phyloP scores from a whole-genome alignment of 805 yeast species.

The Pichia sporocuriosa region DNA sequence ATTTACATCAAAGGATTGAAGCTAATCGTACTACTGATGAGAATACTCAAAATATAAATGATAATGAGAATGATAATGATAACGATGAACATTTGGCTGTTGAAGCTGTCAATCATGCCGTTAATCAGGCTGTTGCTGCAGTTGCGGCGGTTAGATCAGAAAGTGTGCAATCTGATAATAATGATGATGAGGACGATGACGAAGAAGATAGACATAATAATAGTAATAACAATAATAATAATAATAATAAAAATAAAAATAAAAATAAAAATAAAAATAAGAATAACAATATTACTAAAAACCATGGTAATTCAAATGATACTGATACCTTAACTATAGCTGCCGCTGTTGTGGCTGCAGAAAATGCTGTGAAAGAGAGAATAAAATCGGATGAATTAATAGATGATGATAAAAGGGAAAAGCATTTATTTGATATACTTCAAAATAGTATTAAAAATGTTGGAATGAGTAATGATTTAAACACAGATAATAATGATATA shows the following conservation, averaged over 20 bases:
- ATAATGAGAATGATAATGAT: conserved; percentile 7
- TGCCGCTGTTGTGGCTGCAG: conserved; percentile 32
- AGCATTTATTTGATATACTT: conserved; percentile 2
- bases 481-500: background rate
- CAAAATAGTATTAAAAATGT: background rate
- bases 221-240: too few relatives aligned
- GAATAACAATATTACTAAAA: too few relatives aligned
- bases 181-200: conserved; percentile 13
- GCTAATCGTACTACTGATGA: conserved; percentile 1
- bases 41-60: background rate
- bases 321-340: conserved; percentile 15
- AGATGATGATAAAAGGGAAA: background rate
- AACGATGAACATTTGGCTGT: conserved; percentile 28
- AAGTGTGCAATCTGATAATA: background rate
- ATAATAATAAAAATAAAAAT: too few relatives aligned
- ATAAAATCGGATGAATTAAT: background rate
- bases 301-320: conserved; percentile 11
- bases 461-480: background rate
- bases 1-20: conserved; percentile 16
- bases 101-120: conserved; percentile 20
- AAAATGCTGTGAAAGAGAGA: background rate
- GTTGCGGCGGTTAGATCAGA: conserved; percentile 10
- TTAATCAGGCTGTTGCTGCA: conserved; percentile 10
- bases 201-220: conserved; percentile 17
- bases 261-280: too few relatives aligned